These are phyloP conservation scores for Colletotrichum gloeosporioides DNA, from an alignment of 2,329 filamentous ascomycete species.

Conservation along the genomic window DNA sequence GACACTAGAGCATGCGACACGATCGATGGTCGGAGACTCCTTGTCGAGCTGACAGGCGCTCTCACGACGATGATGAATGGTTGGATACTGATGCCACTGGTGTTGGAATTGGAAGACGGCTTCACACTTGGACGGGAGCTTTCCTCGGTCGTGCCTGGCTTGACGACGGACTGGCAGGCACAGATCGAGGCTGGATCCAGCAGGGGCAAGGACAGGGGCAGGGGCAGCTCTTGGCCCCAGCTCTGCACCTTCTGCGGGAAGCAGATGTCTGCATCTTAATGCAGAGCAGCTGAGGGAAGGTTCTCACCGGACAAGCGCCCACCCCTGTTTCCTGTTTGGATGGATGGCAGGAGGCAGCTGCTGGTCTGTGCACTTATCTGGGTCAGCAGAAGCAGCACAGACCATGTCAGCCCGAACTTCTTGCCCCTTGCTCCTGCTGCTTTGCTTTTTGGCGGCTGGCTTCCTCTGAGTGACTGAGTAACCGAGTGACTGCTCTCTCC, in stretches of 20 bases:
- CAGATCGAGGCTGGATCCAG: background rate
- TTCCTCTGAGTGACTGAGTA: too few species aligned
- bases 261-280: background rate
- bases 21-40: background rate
- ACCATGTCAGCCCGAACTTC: background rate
- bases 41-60: background rate
- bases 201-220: background rate
- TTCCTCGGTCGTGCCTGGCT: background rate
- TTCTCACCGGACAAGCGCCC: background rate
- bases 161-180: background rate
- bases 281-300: background rate
- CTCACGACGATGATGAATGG: background rate
- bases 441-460: background rate
- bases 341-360: background rate
- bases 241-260: background rate
- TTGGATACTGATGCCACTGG: background rate
- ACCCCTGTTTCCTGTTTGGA: background rate
- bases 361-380: background rate
- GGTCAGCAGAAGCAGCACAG: background rate
- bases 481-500: background rate
- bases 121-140: background rate
- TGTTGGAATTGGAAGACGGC: background rate
- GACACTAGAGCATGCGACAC: background rate
- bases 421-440: background rate
- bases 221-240: background rate